A percentile compares a stretch with the other conserved stretches of the same genome.
These are phyloP conservation scores for Crithidia bombi DNA, from an alignment of 208 protist genomes.

Conservation along the genomic window DNA sequence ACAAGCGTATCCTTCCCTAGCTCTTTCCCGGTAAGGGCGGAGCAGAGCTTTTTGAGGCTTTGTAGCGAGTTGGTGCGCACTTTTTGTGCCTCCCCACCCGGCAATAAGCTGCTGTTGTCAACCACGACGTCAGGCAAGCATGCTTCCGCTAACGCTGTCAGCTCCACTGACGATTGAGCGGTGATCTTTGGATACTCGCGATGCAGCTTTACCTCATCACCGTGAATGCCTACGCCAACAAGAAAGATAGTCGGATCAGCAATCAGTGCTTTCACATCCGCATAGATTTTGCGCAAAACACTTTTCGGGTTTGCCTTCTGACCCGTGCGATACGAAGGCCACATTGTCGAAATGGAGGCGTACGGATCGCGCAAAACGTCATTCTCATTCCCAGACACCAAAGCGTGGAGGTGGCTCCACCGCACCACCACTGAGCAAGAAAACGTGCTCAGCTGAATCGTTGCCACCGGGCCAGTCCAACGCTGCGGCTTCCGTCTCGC, in stretches of 20 bases:
- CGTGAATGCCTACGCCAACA: slow-evolving; percentile 58
- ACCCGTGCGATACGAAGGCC: slow-evolving; percentile 41
- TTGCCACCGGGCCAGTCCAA: slow-evolving; percentile 42
- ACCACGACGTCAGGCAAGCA: slow-evolving; percentile 25
- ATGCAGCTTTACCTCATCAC: slow-evolving; percentile 60
- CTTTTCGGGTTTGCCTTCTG: slow-evolving; percentile 22
- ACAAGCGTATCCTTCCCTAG: slow-evolving; percentile 58
- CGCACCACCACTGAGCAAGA: slow-evolving; percentile 52
- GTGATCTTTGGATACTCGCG: slow-evolving; percentile 41
- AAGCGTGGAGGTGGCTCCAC: slow-evolving; percentile 40
- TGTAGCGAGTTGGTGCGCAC: slow-evolving; percentile 24
- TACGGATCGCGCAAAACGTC: slow-evolving; percentile 28
- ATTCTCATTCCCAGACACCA: slow-evolving; percentile 23
- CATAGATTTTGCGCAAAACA: slow-evolving; percentile 28
- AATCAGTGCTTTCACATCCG: slow-evolving; percentile 35
- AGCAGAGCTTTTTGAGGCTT: slow-evolving; percentile 56
- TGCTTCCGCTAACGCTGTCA: slow-evolving; percentile 39
- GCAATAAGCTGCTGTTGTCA: not conserved
- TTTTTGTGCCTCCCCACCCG: not conserved
- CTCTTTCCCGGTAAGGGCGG: slow-evolving; percentile 31
- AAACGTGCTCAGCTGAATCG: slow-evolving; percentile 58
- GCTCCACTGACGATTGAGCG: slow-evolving; percentile 44
- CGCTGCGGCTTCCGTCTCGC: slow-evolving; percentile 9
- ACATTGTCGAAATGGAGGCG: slow-evolving; percentile 27
- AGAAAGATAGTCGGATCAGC: slow-evolving; percentile 34